These are phyloP conservation scores for Letharia lupina DNA, from an alignment of 495 filamentous ascomycete genomes.

Conservation along the genomic window DNA sequence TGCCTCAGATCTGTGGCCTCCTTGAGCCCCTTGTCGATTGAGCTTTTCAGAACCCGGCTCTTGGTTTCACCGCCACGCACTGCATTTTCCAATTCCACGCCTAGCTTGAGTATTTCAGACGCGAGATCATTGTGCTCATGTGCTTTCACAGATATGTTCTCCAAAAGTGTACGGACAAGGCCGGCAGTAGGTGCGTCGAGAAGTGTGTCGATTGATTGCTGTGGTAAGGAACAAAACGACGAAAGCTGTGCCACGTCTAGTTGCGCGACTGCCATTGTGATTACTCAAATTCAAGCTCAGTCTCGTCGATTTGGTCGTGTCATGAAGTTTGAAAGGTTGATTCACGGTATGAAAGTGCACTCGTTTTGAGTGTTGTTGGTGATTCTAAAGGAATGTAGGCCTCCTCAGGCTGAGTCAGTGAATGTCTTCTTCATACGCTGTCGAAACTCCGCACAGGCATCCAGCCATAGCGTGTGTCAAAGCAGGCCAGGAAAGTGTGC, in stretches of 20 bases:
- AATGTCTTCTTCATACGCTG: neutral
- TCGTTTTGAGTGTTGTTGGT: neutral
- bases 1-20: conserved; percentile 69
- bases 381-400: neutral
- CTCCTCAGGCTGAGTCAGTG: neutral
- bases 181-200: conserved; percentile 68
- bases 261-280: conserved; percentile 64
- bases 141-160: conserved; percentile 60
- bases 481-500: neutral
- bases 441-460: neutral
- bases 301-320: neutral
- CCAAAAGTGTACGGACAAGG: conserved; percentile 61
- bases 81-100: conserved; percentile 88
- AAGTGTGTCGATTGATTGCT: conserved; percentile 55
- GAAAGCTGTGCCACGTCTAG: conserved; percentile 70
- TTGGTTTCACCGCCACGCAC: conserved; percentile 73
- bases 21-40: conserved; percentile 70
- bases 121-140: conserved; percentile 69
- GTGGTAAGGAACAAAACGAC: conserved; percentile 62
- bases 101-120: conserved; percentile 73
- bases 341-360: neutral
- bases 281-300: neutral
- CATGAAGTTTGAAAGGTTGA: neutral
- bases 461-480: neutral
- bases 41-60: conserved; percentile 66